Evolutionary conservation across 2,329 filamentous ascomycete species (phyloP), one percentile per base, ranked within the genome.

Genomic region (Colletotrichum sp.): DNA sequence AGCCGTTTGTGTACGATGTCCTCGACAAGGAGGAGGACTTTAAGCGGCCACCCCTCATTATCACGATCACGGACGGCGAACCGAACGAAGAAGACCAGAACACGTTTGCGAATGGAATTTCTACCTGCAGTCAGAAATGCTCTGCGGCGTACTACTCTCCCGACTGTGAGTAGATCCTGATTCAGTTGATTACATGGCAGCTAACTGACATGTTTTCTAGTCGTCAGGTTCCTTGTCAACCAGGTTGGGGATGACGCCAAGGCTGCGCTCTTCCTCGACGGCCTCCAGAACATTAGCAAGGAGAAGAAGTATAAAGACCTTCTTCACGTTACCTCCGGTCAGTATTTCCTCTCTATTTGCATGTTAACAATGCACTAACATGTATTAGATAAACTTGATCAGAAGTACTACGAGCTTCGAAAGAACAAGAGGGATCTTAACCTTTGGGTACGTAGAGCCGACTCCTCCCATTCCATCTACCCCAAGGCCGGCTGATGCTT

Each of bases 401-500:
- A 52, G 44, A 52, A 3, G 44, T 52, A 52, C 6, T 52, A 52
- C n/a, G 44, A 52, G n/a, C 44, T 52, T 3, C 44, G 44, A 13
- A 52, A 52, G 44, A 52, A 52, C n/a, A 52, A 52, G 44, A 52
- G 3, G 3, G 44, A 52, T 11, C 44, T 52, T 8, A 52, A 52
- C 11, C 44, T 52, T 2, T 52, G 44, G 44, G 44, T 52, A 52
- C 11, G 44, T 22, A 52, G 6, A 52, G 3, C 2, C 22, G 11
- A 22, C n/a, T 52, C 3, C n/a, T 52, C 2, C 11, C 0, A 13
- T 52, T 1, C 4, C 15, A 16, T 36, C 0, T 36, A 8, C 7
- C 1, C 7, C 34, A 36, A 36, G 3, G 0, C 11, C 6, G 6
- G n/a, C 6, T 52, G 11, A 13, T 7, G 11, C 2, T 2, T 22